These are phyloP conservation scores for Umbelopsis ramanniana DNA, from an alignment of 192 early-diverging fungal genomes.

Conservation along the genomic window DNA sequence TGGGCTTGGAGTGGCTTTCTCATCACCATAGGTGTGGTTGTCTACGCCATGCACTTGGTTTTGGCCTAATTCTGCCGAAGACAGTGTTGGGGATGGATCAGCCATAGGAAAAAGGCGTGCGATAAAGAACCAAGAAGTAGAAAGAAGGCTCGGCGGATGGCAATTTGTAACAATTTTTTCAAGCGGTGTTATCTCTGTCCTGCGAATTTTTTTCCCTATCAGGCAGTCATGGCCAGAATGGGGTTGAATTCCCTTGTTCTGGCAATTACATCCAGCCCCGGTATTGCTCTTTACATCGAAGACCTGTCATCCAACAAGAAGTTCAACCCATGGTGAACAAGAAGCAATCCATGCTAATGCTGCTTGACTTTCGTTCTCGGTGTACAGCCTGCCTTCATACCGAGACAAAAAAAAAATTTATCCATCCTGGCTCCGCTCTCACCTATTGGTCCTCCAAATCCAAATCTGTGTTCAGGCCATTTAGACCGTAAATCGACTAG, in stretches of 20 bases:
- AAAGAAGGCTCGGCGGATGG: neutral
- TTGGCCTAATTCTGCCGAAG: neutral
- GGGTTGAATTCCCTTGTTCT: neutral
- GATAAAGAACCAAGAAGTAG: neutral
- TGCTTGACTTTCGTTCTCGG: too few species aligned
- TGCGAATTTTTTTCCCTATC: neutral
- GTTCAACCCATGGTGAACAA: too few species aligned
- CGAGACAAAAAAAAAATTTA: too few species aligned
- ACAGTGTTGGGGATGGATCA: neutral
- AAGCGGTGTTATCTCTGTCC: neutral
- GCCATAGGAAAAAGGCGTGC: neutral
- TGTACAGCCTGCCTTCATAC: too few species aligned
- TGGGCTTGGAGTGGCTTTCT: neutral
- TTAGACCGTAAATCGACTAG: too few species aligned
- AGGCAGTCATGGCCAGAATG: neutral
- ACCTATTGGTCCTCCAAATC: too few species aligned
- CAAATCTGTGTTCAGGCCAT: too few species aligned
- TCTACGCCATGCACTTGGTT: neutral
- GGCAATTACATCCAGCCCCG: neutral
- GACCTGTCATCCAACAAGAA: neutral
- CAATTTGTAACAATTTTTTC: neutral
- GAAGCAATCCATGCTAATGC: too few species aligned
- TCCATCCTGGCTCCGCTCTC: too few species aligned
- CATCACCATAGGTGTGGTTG: neutral
- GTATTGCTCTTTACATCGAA: neutral